Conservation (phyloP, 352 stramenopile genomes). For the Phytophthora sojae region DNA sequence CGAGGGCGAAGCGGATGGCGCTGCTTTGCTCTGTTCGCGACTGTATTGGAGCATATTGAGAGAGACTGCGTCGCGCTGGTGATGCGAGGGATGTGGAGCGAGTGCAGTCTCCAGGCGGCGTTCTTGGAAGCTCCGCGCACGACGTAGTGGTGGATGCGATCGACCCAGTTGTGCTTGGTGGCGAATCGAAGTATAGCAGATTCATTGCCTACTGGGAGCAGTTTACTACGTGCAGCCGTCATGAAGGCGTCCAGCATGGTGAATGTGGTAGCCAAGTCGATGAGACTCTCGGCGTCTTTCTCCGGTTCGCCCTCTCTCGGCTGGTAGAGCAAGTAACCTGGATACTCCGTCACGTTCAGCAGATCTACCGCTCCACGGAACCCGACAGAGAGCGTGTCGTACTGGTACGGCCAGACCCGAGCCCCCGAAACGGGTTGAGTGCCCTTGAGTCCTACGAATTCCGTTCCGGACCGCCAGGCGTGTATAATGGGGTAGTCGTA, state of each 20-base stretch:
- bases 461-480: slow-evolving; percentile 13
- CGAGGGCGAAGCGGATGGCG: slow-evolving; percentile 8
- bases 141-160: slow-evolving; percentile 46
- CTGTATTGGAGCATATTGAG: slow-evolving; percentile 13
- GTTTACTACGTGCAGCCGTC: background rate
- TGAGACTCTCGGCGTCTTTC: slow-evolving; percentile 17
- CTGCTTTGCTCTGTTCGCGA: background rate
- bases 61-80: background rate
- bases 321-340: slow-evolving; percentile 41
- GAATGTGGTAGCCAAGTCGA: slow-evolving; percentile 41
- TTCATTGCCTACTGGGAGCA: background rate
- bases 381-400: slow-evolving; percentile 43
- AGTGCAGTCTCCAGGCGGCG: slow-evolving; percentile 23
- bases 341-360: slow-evolving; percentile 39
- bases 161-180: slow-evolving; percentile 50
- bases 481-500: slow-evolving; percentile 57
- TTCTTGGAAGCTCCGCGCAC: slow-evolving; percentile 21
- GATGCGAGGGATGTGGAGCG: slow-evolving; percentile 21
- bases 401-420: slow-evolving; percentile 46
- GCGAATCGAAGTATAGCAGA: slow-evolving; percentile 18
- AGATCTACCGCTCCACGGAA: slow-evolving; percentile 34
- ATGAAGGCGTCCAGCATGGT: slow-evolving; percentile 48
- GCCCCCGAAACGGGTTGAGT: slow-evolving; percentile 13
- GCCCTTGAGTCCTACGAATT: slow-evolving; percentile 32
- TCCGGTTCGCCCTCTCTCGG: background rate